Base-by-base conservation (phyloP, 768 basidiomycete genomes). In the Melanogaster broomeanus region DNA sequence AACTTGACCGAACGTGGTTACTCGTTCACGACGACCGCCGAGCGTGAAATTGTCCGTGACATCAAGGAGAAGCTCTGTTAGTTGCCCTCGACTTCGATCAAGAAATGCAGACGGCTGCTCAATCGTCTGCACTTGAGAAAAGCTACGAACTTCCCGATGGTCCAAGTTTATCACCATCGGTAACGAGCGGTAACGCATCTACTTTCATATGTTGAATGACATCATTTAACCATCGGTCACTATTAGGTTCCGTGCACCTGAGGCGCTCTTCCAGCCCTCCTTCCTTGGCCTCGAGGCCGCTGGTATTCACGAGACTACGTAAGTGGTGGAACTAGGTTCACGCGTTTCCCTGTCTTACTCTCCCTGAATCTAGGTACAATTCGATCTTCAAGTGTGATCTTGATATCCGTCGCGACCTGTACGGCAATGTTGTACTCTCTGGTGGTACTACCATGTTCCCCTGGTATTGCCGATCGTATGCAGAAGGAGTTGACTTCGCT, bases 381-480 rank as follows among this genome's bases (percentile, higher is more conserved):
- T 85, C 85, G 24, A 78, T 82, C 69, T 68, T 68, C 61, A 80
- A 78, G 69, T 82, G 90, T 65, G 90, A 92, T 72, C 75, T 90
- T 48, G 88, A 96, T 57, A 68, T 69, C n/a, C 68, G 68, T 61
- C 69, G 69, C 37, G 68, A 69, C 12, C 27, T 69, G 25, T 69
- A 69, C 11, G 68, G 68, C n/a, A 69, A 69, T 13, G 67, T 70
- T n/a, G 71, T 70, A 13, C 72, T 84, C 62, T 81, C 80, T 52
- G 92, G 92, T 65, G 92, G 92, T 67, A 90, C 90, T 56, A 93
- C 91, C 65, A 94, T 95, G 92, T 94, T 93, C 88, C n/a, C 86
- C 90, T 61, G 93, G 93, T 78, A 94, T 96, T 63, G 84, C 92
- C 61, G 93, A 96, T 73, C 88, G 93, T 64, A 91, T 96, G 90